A percentile compares a stretch with the other conserved stretches of the same genome.
phyloP scores from a whole-genome alignment of 1,139 yeast species.

The Saccharomyces hybrid region DNA sequence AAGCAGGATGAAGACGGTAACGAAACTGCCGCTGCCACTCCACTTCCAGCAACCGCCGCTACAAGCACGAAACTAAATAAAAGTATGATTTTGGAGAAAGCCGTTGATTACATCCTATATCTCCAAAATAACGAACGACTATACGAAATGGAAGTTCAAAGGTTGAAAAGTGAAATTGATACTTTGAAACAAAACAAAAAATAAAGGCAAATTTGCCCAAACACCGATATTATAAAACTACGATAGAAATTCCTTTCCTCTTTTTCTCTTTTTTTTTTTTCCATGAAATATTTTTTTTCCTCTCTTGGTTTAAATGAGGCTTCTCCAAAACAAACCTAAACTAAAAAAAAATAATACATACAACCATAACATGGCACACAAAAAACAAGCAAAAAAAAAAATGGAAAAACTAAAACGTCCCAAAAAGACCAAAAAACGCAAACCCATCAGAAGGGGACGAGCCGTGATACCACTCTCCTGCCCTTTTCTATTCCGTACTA shows the following conservation, averaged over 20 bases:
- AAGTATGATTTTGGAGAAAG: constrained; percentile 58
- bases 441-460: neutral
- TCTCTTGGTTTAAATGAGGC: neutral
- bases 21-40: constrained; percentile 3
- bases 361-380: neutral
- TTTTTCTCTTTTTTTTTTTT: neutral
- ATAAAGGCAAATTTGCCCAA: neutral
- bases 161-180: constrained; percentile 31
- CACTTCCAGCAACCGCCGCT: constrained; percentile 7
- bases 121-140: constrained; percentile 40
- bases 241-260: neutral
- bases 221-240: neutral
- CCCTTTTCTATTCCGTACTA: neutral
- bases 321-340: neutral
- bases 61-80: constrained; percentile 44
- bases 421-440: neutral
- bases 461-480: neutral
- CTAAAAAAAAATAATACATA: neutral
- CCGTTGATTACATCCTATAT: constrained; percentile 49
- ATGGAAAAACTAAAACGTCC: neutral
- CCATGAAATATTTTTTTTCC: neutral
- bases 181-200: constrained; percentile 13
- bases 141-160: constrained; percentile 28
- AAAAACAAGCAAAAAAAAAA: neutral
- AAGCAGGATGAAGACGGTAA: constrained; percentile 5